These are phyloP conservation scores for Lathyrus tuberosus DNA, from an alignment of 306 rosid species.

Conservation along the genomic window DNA sequence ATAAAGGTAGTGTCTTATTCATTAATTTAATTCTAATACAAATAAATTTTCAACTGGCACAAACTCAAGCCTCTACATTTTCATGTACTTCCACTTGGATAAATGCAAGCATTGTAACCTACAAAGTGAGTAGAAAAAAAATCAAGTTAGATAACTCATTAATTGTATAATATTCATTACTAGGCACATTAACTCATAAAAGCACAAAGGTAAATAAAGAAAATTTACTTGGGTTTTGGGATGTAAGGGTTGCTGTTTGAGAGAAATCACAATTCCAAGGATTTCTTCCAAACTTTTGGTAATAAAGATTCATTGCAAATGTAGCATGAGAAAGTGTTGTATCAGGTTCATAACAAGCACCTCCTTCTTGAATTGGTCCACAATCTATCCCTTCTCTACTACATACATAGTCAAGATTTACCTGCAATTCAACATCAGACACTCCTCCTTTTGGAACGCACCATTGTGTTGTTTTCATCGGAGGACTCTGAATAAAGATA, in stretches of 20 bases:
- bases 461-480: conserved; percentile 45
- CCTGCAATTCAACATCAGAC: conserved; percentile 65
- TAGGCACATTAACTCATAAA: not conserved
- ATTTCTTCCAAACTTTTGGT: conserved; percentile 56
- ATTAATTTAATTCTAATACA: conserved; percentile 24
- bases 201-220: not conserved
- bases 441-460: conserved; percentile 70
- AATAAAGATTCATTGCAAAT: conserved; percentile 91
- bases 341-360: conserved; percentile 83
- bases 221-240: conserved; percentile 81
- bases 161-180: not conserved
- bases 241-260: conserved; percentile 73
- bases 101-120: conserved; percentile 85
- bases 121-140: conserved; percentile 24
- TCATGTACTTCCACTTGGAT: conserved; percentile 68
- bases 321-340: conserved; percentile 73
- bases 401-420: conserved; percentile 71
- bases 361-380: conserved; percentile 70
- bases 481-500: too few species aligned
- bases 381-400: conserved; percentile 64
- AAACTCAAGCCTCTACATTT: conserved; percentile 23
- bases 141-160: conserved; percentile 20
- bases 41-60: conserved; percentile 12
- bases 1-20: conserved; percentile 31
- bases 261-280: conserved; percentile 89